Base-by-base conservation (phyloP, 2,329 filamentous ascomycete genomes). In the Alternaria longipes region DNA sequence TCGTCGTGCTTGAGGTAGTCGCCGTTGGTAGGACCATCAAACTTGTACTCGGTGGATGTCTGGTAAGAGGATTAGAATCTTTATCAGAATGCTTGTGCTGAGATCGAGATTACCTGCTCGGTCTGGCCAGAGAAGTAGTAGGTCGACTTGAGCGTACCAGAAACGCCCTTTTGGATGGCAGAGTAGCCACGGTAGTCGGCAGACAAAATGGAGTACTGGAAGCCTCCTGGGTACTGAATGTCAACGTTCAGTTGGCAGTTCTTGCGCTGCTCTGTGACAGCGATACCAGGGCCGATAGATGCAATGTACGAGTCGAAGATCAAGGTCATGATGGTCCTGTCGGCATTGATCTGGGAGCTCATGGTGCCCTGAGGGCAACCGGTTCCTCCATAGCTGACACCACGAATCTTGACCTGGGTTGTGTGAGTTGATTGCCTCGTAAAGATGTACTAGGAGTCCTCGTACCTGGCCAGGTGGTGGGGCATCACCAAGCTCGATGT, bases 171-270 rank as follows among this genome's bases (percentile, higher is more conserved):
- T 36, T 83, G 78, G 51, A 86, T 78, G 61, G 74, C 66, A 52
- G 81, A 81, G 65, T 84, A 85, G 54, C 84, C 84, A 68, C 84
- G 83, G 78, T 85, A 85, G 64, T 84, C 81, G 66, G 83, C 83
- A 58, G 80, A 81, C 68, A 85, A 80, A 67, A 86, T 73, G 51
- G 81, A 84, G 78, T 83, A 85, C 74, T 85, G 82, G 79, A 83
- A 85, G 53, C 84, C 84, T 55, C 78, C 77, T 14, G 84, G 84
- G 69, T 85, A 85, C 57, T 79, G 72, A 57, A 86, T 77, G 74
- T 84, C 80, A 65, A 86, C 73, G 73, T 85, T 85, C 62, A 86
- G 74, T 73, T 85, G 82, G 78, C 84, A 86, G 76, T 85, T 85
- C 79, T 83, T 83, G 72, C 84, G 82, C 68, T 78, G 76, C 58